Base-by-base conservation (phyloP, 371 early-diverging fungal species). In the Haplosporangium sp. region DNA sequence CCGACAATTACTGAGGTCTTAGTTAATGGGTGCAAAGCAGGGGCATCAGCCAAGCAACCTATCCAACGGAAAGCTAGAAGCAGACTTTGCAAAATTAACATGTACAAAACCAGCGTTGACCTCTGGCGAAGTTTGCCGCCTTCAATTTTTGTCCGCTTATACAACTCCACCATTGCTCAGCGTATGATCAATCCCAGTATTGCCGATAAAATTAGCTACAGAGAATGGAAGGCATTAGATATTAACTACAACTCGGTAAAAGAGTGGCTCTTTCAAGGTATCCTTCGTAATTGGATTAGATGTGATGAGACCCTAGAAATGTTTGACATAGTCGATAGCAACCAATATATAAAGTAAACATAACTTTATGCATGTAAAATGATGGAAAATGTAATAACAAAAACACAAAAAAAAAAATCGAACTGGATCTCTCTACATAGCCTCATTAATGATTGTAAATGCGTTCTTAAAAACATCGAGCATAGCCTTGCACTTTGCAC, bases 401-500 rank as follows among this genome's bases (percentile, higher is more conserved):
- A 59, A 61, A 62, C 37, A 58, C 65, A 66, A 55, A 53, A 4
- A 53, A 9, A 11, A 27, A 35, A 17, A 17, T 20, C 40, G 44
- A 50, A 19, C 40, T 20, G 27, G 58, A 34, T 52, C 35, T 64
- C 73, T 76, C 76, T 88, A 92, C 83, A 90, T 87, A 61, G 89
- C 86, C 69, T 92, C 93, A 71, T 90, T 93, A 61, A 95, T 91
- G 58, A 94, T 87, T 44, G 88, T 86, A 81, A 92, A 95, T 6
- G 94, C 95, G 69, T 89, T 89, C 77, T 90, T 91, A 83, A 93
- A 95, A 37, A 94, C 88, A 55, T 93, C 92, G 45, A 95, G 84
- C 91, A 94, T 89, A 5, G 90, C 86, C 62, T 91, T 89, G 72
- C 94, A 93, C 81, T 92, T 89, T 68, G 88, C 88, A 60, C 96